A percentile compares a stretch with the other conserved stretches of the same genome.
Evolutionary conservation across 441 rosid genomes (phyloP).

Genomic region (Adansonia gregorii): DNA sequence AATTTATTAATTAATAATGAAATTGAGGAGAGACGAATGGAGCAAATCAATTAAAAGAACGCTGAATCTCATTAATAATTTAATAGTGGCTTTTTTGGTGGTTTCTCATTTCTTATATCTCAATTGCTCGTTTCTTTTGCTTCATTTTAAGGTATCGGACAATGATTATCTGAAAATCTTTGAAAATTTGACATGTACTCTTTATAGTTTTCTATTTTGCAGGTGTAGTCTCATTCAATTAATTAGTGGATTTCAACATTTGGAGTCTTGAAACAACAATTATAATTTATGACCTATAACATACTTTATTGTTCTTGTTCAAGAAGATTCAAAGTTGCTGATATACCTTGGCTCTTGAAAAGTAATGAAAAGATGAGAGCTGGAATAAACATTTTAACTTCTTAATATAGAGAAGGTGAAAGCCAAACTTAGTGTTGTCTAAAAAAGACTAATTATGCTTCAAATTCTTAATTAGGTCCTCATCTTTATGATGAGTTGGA

Average conservation of each 20-base stretch:
- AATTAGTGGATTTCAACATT: not conserved
- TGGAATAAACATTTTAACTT: not conserved
- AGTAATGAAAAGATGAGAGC: not conserved
- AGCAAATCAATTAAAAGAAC: not conserved
- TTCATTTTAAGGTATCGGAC: not conserved
- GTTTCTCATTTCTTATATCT: not conserved
- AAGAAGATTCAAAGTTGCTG: not conserved
- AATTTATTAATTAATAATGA: not conserved
- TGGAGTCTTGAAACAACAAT: not conserved
- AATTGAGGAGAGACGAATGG: not conserved
- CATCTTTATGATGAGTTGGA: not conserved
- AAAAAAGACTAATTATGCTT: not conserved
- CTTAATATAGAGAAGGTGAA: not conserved
- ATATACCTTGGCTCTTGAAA: constrained; percentile 7
- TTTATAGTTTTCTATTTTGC: not conserved
- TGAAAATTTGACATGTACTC: not conserved
- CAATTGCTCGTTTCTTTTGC: not conserved
- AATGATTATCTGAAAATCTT: not conserved
- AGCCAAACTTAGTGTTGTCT: not conserved
- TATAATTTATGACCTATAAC: not conserved
- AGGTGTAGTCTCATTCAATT: not conserved
- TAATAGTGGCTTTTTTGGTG: not conserved
- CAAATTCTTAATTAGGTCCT: not conserved
- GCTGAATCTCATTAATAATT: not conserved
- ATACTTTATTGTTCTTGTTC: not conserved